Evolutionary conservation across 805 yeast species (phyloP).

Genomic region (Saccharomycopsis sp.): DNA sequence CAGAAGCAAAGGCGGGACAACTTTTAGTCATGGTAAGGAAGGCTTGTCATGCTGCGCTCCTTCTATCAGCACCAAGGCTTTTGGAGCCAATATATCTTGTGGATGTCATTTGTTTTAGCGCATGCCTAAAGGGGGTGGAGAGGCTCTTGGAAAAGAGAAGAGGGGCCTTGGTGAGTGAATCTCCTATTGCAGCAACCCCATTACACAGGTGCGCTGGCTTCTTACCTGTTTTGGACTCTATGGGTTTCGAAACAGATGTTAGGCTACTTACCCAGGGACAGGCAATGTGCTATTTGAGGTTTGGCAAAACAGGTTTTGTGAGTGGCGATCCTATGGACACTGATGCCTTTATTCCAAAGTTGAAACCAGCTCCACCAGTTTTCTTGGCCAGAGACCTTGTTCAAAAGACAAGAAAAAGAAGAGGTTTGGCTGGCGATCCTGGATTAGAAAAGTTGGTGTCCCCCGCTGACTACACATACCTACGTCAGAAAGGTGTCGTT

Average conservation of each 20-base stretch:
- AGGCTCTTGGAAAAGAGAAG: slow-evolving; percentile 53
- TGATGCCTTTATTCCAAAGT: slow-evolving; percentile 50
- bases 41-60: slow-evolving; percentile 74
- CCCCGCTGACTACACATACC: not conserved
- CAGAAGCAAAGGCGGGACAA: slow-evolving; percentile 53
- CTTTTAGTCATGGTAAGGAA: slow-evolving; percentile 73
- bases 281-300: slow-evolving; percentile 58
- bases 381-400: slow-evolving; percentile 83
- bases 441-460: slow-evolving; percentile 33
- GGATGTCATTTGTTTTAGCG: slow-evolving; percentile 44
- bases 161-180: slow-evolving; percentile 45
- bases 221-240: slow-evolving; percentile 83
- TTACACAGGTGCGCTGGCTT: slow-evolving; percentile 50
- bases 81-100: slow-evolving; percentile 74
- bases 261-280: slow-evolving; percentile 70
- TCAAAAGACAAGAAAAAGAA: slow-evolving; percentile 79
- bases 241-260: slow-evolving; percentile 83
- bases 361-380: slow-evolving; percentile 63
- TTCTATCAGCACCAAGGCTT: slow-evolving; percentile 69
- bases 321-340: slow-evolving; percentile 89
- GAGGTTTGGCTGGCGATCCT: slow-evolving; percentile 73
- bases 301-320: slow-evolving; percentile 64
- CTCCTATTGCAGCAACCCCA: slow-evolving; percentile 65
- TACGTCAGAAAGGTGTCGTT: slow-evolving; percentile 5
- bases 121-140: slow-evolving; percentile 41